Percentiles rank a stretch among this genome's conserved stretches.
phyloP scores from a whole-genome alignment of 768 basidiomycete genomes.

The Kwoniella sp. region DNA sequence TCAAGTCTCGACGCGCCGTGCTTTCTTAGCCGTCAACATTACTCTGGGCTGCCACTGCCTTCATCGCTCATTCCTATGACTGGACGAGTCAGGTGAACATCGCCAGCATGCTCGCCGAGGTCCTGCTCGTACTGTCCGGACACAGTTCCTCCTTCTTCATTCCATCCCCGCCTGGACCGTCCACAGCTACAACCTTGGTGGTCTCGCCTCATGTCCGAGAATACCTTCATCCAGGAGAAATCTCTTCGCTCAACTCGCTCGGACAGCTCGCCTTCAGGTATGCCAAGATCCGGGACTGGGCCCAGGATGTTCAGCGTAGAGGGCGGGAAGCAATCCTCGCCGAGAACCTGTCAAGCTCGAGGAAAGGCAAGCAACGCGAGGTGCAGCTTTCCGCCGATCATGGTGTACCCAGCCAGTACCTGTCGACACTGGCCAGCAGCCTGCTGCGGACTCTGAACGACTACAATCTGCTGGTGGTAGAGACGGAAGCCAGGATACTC shows the following conservation, averaged over 20 bases:
- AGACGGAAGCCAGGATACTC: conserved; percentile 53
- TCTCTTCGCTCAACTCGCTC: conserved; percentile 74
- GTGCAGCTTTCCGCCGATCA: conserved; percentile 38
- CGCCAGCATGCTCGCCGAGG: conserved; percentile 72
- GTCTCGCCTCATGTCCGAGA: conserved; percentile 63
- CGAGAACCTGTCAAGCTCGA: not conserved
- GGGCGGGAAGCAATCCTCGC: conserved; percentile 22
- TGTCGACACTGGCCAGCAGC: conserved; percentile 71
- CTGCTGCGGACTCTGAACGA: conserved; percentile 55
- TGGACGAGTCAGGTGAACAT: no score
- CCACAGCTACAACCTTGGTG: conserved; percentile 18
- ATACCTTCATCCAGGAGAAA: conserved; percentile 83
- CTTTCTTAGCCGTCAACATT: no score
- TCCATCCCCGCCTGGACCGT: conserved; percentile 51
- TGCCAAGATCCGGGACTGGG: conserved; percentile 62
- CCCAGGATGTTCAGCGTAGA: conserved; percentile 42
- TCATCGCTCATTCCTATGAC: no score
- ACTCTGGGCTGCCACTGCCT: no score
- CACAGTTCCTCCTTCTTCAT: conserved; percentile 80
- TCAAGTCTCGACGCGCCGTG: no score
- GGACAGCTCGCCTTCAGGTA: conserved; percentile 71
- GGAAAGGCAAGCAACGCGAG: conserved; percentile 19
- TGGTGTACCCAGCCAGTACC: conserved; percentile 63
- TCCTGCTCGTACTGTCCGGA: conserved; percentile 78
- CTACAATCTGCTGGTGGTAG: conserved; percentile 4